These are phyloP conservation scores for Camellia granthamiana DNA, from an alignment of 148 eudicot species.

Conservation along the genomic window DNA sequence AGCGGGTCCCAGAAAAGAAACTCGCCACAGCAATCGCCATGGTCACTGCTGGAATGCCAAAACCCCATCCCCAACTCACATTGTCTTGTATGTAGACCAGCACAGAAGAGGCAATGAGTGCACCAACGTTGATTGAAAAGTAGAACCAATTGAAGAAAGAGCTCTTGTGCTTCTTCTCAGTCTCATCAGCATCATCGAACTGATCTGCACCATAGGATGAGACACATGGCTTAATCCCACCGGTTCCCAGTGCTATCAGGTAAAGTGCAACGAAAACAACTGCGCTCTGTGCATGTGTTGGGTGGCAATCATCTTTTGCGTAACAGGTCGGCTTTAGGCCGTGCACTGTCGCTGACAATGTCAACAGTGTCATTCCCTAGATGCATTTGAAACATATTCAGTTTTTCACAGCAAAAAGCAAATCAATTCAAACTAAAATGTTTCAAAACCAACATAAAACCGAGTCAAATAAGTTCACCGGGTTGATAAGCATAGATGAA, in stretches of 20 bases:
- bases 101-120: conserved; percentile 47
- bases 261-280: conserved; percentile 44
- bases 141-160: conserved; percentile 64
- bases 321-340: conserved; percentile 38
- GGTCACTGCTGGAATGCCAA: conserved; percentile 56
- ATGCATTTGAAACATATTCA: neutral
- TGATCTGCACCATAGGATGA: conserved; percentile 58
- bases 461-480: neutral
- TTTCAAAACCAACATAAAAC: neutral
- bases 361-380: conserved; percentile 47
- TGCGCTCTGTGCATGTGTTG: conserved; percentile 38
- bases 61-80: conserved; percentile 60
- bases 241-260: conserved; percentile 56
- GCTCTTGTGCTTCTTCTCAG: conserved; percentile 49
- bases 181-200: conserved; percentile 50
- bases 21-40: conserved; percentile 52
- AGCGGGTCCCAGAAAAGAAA: conserved; percentile 46
- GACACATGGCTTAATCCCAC: conserved; percentile 63
- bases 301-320: conserved; percentile 36
- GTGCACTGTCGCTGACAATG: conserved; percentile 56
- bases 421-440: neutral
- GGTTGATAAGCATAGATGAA: neutral
- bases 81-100: conserved; percentile 46
- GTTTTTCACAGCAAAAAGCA: too few relatives aligned
- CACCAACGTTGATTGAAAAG: conserved; percentile 51